Evolutionary conservation across 306 rosid genomes (phyloP).

Genomic region (Cicer arietinum): DNA sequence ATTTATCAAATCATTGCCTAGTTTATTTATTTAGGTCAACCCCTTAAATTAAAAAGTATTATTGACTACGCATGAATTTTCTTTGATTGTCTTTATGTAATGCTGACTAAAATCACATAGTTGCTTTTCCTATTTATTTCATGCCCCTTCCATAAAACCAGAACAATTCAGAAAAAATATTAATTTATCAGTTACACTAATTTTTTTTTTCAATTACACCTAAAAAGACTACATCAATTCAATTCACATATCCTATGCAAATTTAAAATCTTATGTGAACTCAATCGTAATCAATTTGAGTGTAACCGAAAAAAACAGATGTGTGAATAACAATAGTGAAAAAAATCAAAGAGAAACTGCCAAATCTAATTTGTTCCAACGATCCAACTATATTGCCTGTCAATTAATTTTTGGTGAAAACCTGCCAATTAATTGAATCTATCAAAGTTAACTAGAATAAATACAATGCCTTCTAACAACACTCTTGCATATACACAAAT

Average conservation of each 20-base stretch:
- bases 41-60: not conserved
- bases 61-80: not conserved
- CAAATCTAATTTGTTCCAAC: not conserved
- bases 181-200: no score
- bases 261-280: no score
- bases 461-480: constrained; percentile 2
- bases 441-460: constrained; percentile 3
- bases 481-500: constrained; percentile 25
- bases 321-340: no score
- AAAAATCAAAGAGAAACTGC: no score
- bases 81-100: not conserved
- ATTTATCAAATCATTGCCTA: constrained; percentile 25
- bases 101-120: not conserved
- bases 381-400: not conserved
- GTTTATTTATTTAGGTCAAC: constrained; percentile 31
- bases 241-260: no score
- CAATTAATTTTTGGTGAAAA: not conserved
- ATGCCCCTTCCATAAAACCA: not conserved
- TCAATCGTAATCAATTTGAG: no score
- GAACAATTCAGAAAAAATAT: not conserved
- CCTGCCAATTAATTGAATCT: not conserved
- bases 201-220: no score
- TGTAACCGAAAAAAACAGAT: no score
- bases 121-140: not conserved
- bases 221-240: no score